A percentile compares a stretch with the other conserved stretches of the same genome.
phyloP scores from a whole-genome alignment of 2,329 filamentous ascomycete genomes.

The Ceratocystis papillata region DNA sequence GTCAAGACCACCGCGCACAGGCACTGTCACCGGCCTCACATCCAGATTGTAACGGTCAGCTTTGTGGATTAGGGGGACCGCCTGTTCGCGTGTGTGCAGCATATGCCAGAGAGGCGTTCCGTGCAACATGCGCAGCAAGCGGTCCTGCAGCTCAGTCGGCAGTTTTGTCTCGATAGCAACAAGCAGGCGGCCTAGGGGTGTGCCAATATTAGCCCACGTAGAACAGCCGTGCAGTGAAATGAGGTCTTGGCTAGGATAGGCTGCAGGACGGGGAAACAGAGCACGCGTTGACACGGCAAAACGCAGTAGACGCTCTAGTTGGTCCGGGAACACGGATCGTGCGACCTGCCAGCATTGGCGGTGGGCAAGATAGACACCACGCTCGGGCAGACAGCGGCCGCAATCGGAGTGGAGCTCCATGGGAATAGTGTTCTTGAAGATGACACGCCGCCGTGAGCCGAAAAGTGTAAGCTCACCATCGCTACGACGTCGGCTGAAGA shows the following conservation, averaged over 20 bases:
- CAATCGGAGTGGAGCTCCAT: constrained; percentile 22
- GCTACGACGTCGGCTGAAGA: constrained; percentile 19
- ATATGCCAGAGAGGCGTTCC: constrained; percentile 21
- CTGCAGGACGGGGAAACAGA: constrained; percentile 18
- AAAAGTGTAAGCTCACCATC: constrained; percentile 21
- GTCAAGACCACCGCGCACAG: constrained; percentile 15
- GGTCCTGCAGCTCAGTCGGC: constrained; percentile 21
- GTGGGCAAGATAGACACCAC: constrained; percentile 21
- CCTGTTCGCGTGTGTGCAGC: constrained; percentile 19
- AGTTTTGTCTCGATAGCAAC: constrained; percentile 6
- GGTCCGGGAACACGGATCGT: constrained; percentile 13
- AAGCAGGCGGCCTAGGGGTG: constrained; percentile 17
- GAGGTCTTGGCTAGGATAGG: constrained; percentile 23
- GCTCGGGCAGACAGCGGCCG: constrained; percentile 20
- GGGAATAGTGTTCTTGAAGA: constrained; percentile 23
- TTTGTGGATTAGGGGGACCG: constrained; percentile 19
- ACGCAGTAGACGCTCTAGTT: constrained; percentile 18
- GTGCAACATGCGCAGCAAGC: constrained; percentile 8
- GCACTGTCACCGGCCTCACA: constrained; percentile 12
- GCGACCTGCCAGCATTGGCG: constrained; percentile 22
- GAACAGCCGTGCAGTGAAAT: constrained; percentile 12
- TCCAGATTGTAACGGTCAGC: constrained; percentile 22
- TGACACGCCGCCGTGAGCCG: constrained; percentile 18
- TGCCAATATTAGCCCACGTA: neutral
- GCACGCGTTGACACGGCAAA: constrained; percentile 23